These are phyloP conservation scores for Trichosporon sp. DNA, from an alignment of 1,284 basidiomycete genomes.

Conservation along the genomic window DNA sequence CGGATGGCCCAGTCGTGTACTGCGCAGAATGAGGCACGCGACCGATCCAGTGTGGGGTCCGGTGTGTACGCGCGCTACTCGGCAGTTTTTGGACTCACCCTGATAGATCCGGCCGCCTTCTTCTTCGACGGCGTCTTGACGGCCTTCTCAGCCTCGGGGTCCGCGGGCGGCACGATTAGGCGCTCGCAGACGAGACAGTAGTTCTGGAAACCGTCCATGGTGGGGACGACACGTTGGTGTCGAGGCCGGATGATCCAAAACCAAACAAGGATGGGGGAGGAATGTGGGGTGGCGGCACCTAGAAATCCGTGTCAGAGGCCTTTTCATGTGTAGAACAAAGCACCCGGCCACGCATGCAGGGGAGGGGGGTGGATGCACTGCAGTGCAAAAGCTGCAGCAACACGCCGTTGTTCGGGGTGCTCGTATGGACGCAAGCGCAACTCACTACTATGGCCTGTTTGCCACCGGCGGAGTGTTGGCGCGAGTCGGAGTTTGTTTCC, in stretches of 20 bases:
- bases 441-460: background rate
- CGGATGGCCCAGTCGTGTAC: background rate
- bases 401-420: background rate
- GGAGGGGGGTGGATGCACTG: background rate
- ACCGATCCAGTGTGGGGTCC: background rate
- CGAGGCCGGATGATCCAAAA: background rate
- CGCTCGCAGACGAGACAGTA: conserved; percentile 46
- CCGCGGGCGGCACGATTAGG: conserved; percentile 29
- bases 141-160: conserved; percentile 22
- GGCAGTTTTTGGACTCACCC: conserved; percentile 28
- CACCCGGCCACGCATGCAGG: background rate
- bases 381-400: background rate
- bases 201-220: conserved; percentile 32
- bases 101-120: conserved; percentile 36
- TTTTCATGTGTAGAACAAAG: background rate
- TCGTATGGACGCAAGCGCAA: background rate
- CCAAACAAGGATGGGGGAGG: background rate
- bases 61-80: background rate
- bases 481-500: background rate
- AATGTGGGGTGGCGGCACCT: background rate
- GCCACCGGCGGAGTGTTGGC: background rate
- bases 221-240: conserved; percentile 6
- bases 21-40: background rate
- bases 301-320: background rate
- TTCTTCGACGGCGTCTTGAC: conserved; percentile 20